Conservation (phyloP, 2,329 filamentous ascomycete species). For the Arthroderma sp. region DNA sequence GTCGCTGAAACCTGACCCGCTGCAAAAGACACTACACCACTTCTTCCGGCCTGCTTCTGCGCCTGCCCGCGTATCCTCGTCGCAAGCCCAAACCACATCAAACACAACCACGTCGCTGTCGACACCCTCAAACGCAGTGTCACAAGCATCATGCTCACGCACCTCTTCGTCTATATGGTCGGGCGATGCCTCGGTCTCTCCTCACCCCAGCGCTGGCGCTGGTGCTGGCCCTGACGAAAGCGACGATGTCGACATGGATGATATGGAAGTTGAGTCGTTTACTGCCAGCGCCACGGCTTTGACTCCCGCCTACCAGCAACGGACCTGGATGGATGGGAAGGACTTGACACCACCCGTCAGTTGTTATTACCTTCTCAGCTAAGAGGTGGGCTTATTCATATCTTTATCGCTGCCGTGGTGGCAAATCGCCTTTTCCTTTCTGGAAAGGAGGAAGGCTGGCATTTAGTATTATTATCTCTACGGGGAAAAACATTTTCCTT, state of each 20-base stretch:
- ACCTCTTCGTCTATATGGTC: neutral
- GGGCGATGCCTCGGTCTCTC: neutral
- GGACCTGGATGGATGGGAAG: constrained; percentile 21
- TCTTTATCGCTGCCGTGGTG: too few relatives aligned
- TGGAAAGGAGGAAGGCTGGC: neutral
- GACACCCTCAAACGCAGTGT: neutral
- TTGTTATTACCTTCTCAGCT: neutral
- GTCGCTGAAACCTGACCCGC: constrained; percentile 24
- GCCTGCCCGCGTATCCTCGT: constrained; percentile 9
- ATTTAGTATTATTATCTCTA: neutral
- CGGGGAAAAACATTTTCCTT: neutral
- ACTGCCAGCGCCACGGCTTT: constrained; percentile 13
- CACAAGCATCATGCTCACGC: neutral
- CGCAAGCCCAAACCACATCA: neutral
- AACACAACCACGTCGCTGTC: neutral
- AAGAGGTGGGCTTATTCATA: too few relatives aligned
- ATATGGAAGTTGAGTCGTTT: constrained; percentile 21
- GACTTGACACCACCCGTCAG: constrained; percentile 12
- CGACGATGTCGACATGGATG: constrained; percentile 23
- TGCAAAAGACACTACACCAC: constrained; percentile 30
- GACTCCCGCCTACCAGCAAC: constrained; percentile 14
- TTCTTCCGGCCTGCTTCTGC: constrained; percentile 28
- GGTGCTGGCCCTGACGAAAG: neutral
- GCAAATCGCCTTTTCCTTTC: neutral
- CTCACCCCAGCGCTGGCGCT: neutral